Percentiles rank a stretch among this genome's conserved stretches.
phyloP scores from a whole-genome alignment of 176 grass and related monocot genomes.

The Carex myosuroides region DNA sequence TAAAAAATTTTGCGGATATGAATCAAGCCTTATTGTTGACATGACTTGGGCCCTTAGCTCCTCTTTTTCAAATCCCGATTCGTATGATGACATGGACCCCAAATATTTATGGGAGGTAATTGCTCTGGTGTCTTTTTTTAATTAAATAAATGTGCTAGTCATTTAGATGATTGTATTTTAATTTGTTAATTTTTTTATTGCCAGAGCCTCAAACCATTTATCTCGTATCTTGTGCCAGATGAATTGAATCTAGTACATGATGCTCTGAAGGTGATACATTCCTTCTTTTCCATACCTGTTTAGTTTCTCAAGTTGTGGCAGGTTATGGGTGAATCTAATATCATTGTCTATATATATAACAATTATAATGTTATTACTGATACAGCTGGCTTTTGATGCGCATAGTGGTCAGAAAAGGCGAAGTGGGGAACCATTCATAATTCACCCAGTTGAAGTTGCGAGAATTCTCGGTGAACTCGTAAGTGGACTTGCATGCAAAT shows the following conservation, averaged over 20 bases:
- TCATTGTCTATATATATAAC: background rate
- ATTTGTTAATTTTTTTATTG: constrained; percentile 21
- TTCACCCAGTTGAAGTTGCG: constrained; percentile 99
- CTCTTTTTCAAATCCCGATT: constrained; percentile 37
- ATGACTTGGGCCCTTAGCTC: constrained; percentile 55
- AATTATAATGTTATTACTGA: constrained; percentile 30
- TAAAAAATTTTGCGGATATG: constrained; percentile 33
- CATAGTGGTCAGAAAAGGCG: constrained; percentile 90
- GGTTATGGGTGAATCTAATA: background rate
- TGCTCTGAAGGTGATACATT: constrained; percentile 67
- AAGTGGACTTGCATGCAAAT: constrained; percentile 28
- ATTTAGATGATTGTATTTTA: constrained; percentile 18
- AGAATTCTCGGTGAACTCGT: constrained; percentile 91
- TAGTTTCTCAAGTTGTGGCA: background rate
- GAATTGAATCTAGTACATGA: constrained; percentile 77
- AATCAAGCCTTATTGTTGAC: constrained; percentile 13
- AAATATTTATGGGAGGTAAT: constrained; percentile 89
- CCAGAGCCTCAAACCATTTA: constrained; percentile 75
- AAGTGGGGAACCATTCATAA: constrained; percentile 97
- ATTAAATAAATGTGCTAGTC: constrained; percentile 5
- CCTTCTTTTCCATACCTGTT: constrained; percentile 7
- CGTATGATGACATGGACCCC: constrained; percentile 40
- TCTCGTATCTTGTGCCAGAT: constrained; percentile 80
- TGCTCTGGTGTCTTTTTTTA: constrained; percentile 6
- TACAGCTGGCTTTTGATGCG: constrained; percentile 92